phyloP scores from a whole-genome alignment of 129 eudicot genomes.

The Flaveria sonorensis region DNA sequence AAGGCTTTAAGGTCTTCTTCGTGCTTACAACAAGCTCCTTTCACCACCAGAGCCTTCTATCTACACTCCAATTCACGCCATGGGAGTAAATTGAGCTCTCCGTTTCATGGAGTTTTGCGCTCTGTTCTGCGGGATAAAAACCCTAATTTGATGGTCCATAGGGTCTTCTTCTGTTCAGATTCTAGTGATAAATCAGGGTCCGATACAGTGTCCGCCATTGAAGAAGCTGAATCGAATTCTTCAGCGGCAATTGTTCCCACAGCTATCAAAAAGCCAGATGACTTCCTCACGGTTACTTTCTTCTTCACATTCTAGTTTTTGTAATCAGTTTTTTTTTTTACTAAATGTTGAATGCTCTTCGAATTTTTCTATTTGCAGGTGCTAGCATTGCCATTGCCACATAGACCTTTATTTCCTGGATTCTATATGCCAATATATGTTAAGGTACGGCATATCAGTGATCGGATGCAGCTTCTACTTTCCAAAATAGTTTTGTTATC shows the following conservation, averaged over 20 bases:
- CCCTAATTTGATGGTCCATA: constrained; percentile 39
- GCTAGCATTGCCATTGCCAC: constrained; percentile 82
- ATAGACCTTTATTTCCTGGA: constrained; percentile 92
- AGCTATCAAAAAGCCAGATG: constrained; percentile 70
- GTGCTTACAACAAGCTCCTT: constrained; percentile 44
- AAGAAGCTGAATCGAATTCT: constrained; percentile 56
- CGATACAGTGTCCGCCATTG: constrained; percentile 23
- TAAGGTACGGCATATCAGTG: constrained; percentile 53
- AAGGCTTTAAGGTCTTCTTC: constrained; percentile 55
- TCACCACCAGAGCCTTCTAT: constrained; percentile 24
- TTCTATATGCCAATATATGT: constrained; percentile 96
- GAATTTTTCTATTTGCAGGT: constrained; percentile 59
- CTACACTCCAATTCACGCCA: constrained; percentile 24
- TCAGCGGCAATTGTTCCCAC: constrained; percentile 78
- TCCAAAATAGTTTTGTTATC: too few species aligned
- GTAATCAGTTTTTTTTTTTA: too few species aligned
- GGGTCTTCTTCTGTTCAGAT: constrained; percentile 73
- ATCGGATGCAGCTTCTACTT: too few species aligned
- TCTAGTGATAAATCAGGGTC: constrained; percentile 43
- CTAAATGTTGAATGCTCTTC: background rate
- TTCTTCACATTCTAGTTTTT: background rate
- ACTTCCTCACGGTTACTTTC: constrained; percentile 68
- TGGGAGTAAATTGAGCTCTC: constrained; percentile 27
- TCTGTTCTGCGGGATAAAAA: constrained; percentile 10
- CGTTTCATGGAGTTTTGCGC: constrained; percentile 22